Base-by-base conservation (phyloP, 2,329 filamentous ascomycete species). In the Cordyceps cicadae region DNA sequence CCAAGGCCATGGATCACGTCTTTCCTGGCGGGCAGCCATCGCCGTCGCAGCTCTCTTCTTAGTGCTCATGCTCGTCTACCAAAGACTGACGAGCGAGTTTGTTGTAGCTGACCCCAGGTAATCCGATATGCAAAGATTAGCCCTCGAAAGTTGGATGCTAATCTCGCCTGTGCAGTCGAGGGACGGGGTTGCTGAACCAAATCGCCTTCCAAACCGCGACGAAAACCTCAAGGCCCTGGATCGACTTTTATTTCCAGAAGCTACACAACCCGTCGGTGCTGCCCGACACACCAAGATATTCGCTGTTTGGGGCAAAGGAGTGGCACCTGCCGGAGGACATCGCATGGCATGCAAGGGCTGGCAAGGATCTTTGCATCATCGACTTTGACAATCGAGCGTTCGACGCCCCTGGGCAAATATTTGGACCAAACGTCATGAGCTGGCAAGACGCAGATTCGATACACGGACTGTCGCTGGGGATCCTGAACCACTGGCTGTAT, bases 401-500 rank as follows among this genome's bases (percentile, higher is more conserved):
- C 58, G 64, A 70, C 54, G 66, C 67, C 50, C 63, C 71, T 3
- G 71, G 72, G 34, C 67, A 73, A 64, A 67, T 77, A 48, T 78
- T 76, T 54, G 69, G 70, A 6, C 64, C 69, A 1, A 53, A 66
- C 0, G 52, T 66, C 50, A 76, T 77, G 69, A 69, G 65, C 60
- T 77, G 75, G 74, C 67, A 72, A 32, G 64, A 71, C 19, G 61
- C 68, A 14, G 52, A 64, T 1, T 64, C 68, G 49, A 64, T 77
- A 15, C 71, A 73, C 54, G 72, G 73, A 37, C 66, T 75, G 11
- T 76, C 76, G 29, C 66, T 73, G 5, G 76, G 76, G 54, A 67
- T 78, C 29, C 65, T 78, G 21, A 77, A 76, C 65, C 76, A 78
- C 67, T 78, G 75, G 69, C 67, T 78, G 6, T 79, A 77, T 63